Conservation (phyloP, 2,329 filamentous ascomycete genomes). For the Ophiostoma tasmaniense region DNA sequence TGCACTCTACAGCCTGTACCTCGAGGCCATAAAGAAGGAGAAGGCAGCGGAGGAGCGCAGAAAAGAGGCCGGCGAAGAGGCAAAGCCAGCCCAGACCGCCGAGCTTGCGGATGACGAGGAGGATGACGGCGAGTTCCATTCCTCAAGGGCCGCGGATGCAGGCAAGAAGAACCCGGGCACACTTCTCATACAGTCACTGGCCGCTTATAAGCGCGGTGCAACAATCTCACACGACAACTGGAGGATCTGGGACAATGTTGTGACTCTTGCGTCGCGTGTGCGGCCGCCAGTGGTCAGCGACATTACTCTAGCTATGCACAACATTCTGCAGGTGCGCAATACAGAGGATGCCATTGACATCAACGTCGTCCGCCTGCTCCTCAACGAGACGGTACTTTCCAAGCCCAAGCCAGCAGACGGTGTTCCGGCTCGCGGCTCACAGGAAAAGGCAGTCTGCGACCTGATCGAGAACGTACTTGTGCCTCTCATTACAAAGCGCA, state of each 20-base stretch:
- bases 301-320: conserved; percentile 63
- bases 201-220: conserved; percentile 80
- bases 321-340: conserved; percentile 67
- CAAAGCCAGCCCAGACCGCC: conserved; percentile 15
- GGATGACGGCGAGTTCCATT: conserved; percentile 10
- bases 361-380: conserved; percentile 60
- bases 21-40: conserved; percentile 39
- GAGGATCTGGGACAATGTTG: conserved; percentile 94
- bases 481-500: conserved; percentile 74
- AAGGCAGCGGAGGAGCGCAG: conserved; percentile 21
- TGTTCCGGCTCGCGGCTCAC: conserved; percentile 47
- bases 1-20: conserved; percentile 64
- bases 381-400: conserved; percentile 58
- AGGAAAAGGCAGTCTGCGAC: conserved; percentile 55
- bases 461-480: conserved; percentile 67
- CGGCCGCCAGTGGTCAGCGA: conserved; percentile 67
- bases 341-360: conserved; percentile 73
- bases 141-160: conserved; percentile 24
- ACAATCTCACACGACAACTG: conserved; percentile 75
- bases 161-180: conserved; percentile 43
- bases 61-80: conserved; percentile 25
- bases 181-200: conserved; percentile 65
- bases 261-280: conserved; percentile 75
- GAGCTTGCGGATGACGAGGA: conserved; percentile 18
- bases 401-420: conserved; percentile 28